Conservation (phyloP, 768 basidiomycete genomes). For the Mycena polygramma region DNA sequence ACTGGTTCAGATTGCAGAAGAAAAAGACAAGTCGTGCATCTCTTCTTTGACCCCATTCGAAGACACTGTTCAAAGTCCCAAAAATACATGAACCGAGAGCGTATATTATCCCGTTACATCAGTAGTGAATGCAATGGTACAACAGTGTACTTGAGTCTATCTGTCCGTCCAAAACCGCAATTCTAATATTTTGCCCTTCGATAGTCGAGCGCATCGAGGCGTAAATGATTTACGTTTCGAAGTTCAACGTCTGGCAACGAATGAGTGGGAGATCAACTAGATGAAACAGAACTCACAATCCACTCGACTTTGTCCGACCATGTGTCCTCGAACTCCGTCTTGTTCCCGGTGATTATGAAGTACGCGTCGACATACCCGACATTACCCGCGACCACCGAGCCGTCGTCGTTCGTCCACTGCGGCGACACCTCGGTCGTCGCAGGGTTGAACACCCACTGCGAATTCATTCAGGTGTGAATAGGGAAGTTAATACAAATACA, state of each 20-base stretch:
- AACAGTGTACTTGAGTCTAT: no score
- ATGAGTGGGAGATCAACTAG: neutral
- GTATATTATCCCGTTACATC: slow-evolving; percentile 2
- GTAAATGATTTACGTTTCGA: neutral
- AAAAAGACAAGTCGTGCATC: no score
- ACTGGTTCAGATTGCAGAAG: no score
- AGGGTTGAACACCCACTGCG: slow-evolving; percentile 23
- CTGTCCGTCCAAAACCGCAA: neutral
- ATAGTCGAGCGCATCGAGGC: no score
- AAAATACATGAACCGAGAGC: neutral
- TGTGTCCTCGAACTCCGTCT: slow-evolving; percentile 19
- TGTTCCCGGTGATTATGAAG: slow-evolving; percentile 27
- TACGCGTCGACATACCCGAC: slow-evolving; percentile 16
- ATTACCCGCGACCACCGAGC: slow-evolving; percentile 1
- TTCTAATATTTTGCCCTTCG: neutral
- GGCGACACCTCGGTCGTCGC: slow-evolving; percentile 23
- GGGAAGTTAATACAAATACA: neutral
- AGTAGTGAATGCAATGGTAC: neutral
- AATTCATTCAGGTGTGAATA: no score
- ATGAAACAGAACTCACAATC: slow-evolving; percentile 16
- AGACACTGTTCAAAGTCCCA: no score
- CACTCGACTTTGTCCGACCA: slow-evolving; percentile 23
- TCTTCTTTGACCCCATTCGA: no score
- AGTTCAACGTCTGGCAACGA: slow-evolving; percentile 9
- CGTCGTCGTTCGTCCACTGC: slow-evolving; percentile 30